Base-by-base conservation (phyloP, 2,329 filamentous ascomycete genomes). In the Aspergillus vadensis region DNA sequence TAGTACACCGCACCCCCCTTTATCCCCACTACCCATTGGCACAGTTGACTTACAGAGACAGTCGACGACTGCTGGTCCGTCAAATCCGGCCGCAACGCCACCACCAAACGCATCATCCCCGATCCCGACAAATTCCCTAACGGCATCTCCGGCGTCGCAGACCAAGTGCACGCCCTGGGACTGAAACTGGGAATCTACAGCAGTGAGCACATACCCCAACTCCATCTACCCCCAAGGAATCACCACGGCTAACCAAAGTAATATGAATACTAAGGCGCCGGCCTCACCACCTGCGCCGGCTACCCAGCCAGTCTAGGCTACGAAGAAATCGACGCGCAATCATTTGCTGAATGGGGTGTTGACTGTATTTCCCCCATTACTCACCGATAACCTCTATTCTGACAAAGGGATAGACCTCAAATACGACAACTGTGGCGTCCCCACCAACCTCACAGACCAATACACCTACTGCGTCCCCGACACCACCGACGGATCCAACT, bases 171-270 rank as follows among this genome's bases (percentile, higher is more conserved):
- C 61, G 73, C 66, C 2, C 67, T 86, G 63, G 85, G 84, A 2
- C 67, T 89, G 48, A 89, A 88, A 69, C 74, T 88, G 9, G 87
- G 87, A 0, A 87, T 89, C 59, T 89, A 89, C 67, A 82, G 82
- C 65, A 82, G 82, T 69, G 65, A 82, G 82, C 69, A 47, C 39
- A 64, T 61, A 17, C 8, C n/a, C 12, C 3, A 7, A 8, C 36
- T 10, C 14, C 17, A 0, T 15, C 23, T 2, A 14, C 25, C 3
- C 15, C 5, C 0, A 14, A 36, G 32, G 5, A 5, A 15, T 6
- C 12, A 36, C 10, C 19, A 23, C 19, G 17, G 21, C 57, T 55
- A n/a, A 59, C 32, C 8, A 5, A 36, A 36, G 32, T 36, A 5
- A 36, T 36, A 10, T n/a, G 1, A 30, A 27, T 27, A 30, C 2